Evolutionary conservation across 2,329 filamentous ascomycete genomes (phyloP).

Genomic region (Apiospora kogelbergensis): DNA sequence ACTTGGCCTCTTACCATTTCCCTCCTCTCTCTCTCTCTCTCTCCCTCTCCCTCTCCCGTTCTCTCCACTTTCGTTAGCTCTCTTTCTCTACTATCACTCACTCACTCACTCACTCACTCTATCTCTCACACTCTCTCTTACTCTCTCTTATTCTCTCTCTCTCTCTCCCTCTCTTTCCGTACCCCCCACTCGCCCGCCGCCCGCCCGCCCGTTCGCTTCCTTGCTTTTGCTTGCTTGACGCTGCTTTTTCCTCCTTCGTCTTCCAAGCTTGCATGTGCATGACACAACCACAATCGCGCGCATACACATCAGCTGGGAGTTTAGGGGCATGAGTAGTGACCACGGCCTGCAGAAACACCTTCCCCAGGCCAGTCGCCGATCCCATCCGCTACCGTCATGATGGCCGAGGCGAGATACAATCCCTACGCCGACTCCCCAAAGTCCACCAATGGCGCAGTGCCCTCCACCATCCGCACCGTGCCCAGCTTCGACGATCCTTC

Average conservation of each 20-base stretch:
- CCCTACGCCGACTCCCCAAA: constrained; percentile 15
- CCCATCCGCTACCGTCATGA: background rate
- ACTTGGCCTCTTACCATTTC: background rate
- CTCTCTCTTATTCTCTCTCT: background rate
- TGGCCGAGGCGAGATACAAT: constrained; percentile 14
- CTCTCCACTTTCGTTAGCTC: background rate
- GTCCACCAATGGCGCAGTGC: constrained; percentile 14
- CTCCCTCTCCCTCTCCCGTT: background rate
- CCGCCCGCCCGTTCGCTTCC: background rate
- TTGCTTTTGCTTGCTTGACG: background rate
- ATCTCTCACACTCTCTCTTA: background rate
- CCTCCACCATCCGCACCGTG: constrained; percentile 57
- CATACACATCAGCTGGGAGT: background rate
- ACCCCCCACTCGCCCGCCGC: too few species aligned
- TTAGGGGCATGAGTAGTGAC: constrained; percentile 4
- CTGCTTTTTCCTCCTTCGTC: background rate
- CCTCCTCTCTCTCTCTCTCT: background rate
- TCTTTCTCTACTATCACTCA: background rate
- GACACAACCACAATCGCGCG: background rate
- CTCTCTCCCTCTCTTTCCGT: background rate
- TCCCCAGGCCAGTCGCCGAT: background rate
- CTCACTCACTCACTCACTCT: background rate
- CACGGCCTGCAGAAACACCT: background rate
- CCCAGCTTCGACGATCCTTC: constrained; percentile 52
- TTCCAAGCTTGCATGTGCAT: background rate